Evolutionary conservation across 2,329 filamentous ascomycete genomes (phyloP).

Genomic region (Penicillium sp.): DNA sequence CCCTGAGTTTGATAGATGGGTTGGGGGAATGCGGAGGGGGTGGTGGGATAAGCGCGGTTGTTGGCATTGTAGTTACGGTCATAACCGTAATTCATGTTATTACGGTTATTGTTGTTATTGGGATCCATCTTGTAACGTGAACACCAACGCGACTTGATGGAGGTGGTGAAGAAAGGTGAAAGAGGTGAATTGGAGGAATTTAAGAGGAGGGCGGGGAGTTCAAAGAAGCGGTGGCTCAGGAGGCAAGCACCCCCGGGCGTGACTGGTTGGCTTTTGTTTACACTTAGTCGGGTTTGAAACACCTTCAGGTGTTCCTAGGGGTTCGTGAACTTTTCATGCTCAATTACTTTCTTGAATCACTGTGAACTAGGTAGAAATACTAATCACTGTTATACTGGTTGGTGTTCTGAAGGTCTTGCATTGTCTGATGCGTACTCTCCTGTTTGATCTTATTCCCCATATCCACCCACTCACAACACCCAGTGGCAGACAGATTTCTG

Average conservation of each 20-base stretch:
- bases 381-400: not conserved
- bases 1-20: conserved; percentile 66
- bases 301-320: not conserved
- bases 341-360: not conserved
- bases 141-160: conserved; percentile 7
- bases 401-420: not conserved
- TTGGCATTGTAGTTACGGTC: conserved; percentile 62
- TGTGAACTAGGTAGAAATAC: not conserved
- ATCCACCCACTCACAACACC: not conserved
- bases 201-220: conserved; percentile 9
- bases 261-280: conserved; percentile 5
- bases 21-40: conserved; percentile 93
- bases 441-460: not conserved
- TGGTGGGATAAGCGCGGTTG: conserved; percentile 75
- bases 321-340: not conserved
- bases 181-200: conserved; percentile 1
- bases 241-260: conserved; percentile 17
- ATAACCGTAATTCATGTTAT: conserved; percentile 49
- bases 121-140: conserved; percentile 48
- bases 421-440: not conserved
- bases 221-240: conserved; percentile 33
- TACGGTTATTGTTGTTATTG: conserved; percentile 46
- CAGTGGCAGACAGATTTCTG: not conserved
- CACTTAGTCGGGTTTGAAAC: conserved; percentile 1
- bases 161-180: conserved; percentile 10